A percentile compares a stretch with the other conserved stretches of the same genome.
Conservation (phyloP, 73 alveolate genomes). For the Durusdinium trenchii region DNA sequence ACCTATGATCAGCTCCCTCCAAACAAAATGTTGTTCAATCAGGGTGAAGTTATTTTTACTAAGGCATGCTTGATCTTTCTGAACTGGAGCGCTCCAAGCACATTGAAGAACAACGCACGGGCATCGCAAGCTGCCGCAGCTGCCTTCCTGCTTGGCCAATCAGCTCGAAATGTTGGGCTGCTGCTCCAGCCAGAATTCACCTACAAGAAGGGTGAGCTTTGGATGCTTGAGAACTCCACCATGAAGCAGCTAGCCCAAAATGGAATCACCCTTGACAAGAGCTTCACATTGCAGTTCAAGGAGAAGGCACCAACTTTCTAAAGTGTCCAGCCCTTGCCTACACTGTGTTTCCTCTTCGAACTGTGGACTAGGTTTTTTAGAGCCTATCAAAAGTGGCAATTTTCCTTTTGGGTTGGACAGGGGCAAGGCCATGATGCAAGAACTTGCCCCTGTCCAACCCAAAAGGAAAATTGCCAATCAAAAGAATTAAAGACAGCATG, state of each 20-base stretch:
- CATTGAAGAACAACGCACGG: background rate
- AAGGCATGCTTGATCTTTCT: background rate
- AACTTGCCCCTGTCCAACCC: too few species aligned
- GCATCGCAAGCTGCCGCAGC: background rate
- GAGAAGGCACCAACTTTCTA: background rate
- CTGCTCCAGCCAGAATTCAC: background rate
- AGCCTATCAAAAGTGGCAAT: too few species aligned
- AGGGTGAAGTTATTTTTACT: background rate
- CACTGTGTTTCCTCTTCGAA: too few species aligned
- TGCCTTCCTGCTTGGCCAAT: background rate
- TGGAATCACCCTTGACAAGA: background rate
- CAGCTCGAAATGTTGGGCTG: background rate
- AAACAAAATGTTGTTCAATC: background rate
- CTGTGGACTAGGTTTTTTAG: too few species aligned
- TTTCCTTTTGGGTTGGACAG: too few species aligned
- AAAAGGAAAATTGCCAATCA: too few species aligned
- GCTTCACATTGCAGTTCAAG: background rate
- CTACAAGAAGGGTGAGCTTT: background rate
- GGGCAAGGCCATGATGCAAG: too few species aligned
- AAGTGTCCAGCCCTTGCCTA: too few species aligned
- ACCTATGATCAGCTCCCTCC: background rate
- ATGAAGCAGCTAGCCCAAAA: background rate
- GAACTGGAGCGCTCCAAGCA: slow-evolving; percentile 11
- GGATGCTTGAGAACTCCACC: background rate
- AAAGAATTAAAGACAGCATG: too few species aligned